Percentiles rank a stretch among this genome's conserved stretches.
These are phyloP conservation scores for Penicillium italicum DNA, from an alignment of 2,329 filamentous ascomycete genomes.

Conservation along the genomic window DNA sequence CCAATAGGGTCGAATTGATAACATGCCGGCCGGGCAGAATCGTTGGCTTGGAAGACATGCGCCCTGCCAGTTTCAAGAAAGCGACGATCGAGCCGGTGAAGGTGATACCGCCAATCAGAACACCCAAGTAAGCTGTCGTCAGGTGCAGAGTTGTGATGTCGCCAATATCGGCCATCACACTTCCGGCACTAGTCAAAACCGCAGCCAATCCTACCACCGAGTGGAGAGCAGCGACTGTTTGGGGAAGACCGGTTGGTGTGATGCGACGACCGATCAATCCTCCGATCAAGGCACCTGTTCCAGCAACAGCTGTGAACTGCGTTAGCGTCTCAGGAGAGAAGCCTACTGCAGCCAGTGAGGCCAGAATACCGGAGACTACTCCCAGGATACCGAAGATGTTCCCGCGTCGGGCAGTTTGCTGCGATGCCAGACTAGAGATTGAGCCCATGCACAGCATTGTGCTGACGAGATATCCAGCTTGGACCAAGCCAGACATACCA, in stretches of 20 bases:
- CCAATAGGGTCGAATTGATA: slow-evolving; percentile 70
- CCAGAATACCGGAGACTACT: slow-evolving; percentile 76
- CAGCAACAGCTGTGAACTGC: slow-evolving; percentile 75
- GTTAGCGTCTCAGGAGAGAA: slow-evolving; percentile 74
- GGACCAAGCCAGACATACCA: slow-evolving; percentile 77
- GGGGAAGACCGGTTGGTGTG: slow-evolving; percentile 80
- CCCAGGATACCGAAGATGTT: slow-evolving; percentile 85
- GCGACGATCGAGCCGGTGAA: slow-evolving; percentile 90
- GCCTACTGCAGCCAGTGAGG: slow-evolving; percentile 75
- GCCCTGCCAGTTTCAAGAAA: slow-evolving; percentile 79
- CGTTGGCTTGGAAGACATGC: slow-evolving; percentile 73
- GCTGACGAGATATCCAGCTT: slow-evolving; percentile 82
- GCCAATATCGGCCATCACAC: slow-evolving; percentile 69
- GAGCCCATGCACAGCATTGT: slow-evolving; percentile 82
- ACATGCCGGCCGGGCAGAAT: slow-evolving; percentile 70
- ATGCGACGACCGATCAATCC: slow-evolving; percentile 80
- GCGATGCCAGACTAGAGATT: slow-evolving; percentile 74
- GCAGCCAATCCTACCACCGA: slow-evolving; percentile 87
- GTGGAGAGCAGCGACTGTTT: slow-evolving; percentile 84
- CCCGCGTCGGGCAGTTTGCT: slow-evolving; percentile 76
- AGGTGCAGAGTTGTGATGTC: slow-evolving; percentile 75
- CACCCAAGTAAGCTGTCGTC: slow-evolving; percentile 80
- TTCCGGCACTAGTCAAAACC: slow-evolving; percentile 82
- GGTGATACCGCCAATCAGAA: slow-evolving; percentile 81
- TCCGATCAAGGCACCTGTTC: slow-evolving; percentile 65